A percentile compares a stretch with the other conserved stretches of the same genome.
Evolutionary conservation across 169 alveolate genomes (phyloP).

Genomic region (Eimeria falciformis): DNA sequence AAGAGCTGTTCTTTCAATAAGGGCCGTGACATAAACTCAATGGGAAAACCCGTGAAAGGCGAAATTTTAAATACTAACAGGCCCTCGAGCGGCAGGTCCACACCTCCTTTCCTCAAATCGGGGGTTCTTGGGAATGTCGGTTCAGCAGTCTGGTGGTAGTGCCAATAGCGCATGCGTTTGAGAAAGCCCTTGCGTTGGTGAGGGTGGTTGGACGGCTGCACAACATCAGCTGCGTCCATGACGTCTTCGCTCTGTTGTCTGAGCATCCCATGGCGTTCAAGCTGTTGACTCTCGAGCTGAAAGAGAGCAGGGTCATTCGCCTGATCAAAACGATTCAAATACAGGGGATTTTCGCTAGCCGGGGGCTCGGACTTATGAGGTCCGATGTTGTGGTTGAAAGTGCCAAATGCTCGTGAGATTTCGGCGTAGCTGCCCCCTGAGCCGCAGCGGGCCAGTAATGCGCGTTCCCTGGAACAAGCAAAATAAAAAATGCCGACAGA

Average conservation of each 20-base stretch:
- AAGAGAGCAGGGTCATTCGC: conserved; percentile 90
- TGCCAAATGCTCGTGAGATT: conserved; percentile 28
- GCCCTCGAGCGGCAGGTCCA: neutral
- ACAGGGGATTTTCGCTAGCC: conserved; percentile 89
- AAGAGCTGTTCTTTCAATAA: neutral
- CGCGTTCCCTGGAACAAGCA: no score
- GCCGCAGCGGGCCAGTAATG: neutral
- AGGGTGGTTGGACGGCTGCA: conserved; percentile 86
- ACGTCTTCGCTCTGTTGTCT: conserved; percentile 73
- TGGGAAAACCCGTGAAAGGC: neutral
- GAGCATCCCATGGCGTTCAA: conserved; percentile 70
- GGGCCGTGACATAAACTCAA: neutral
- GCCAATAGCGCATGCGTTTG: conserved; percentile 87
- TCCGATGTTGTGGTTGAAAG: conserved; percentile 73
- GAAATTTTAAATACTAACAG: neutral
- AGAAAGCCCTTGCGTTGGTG: conserved; percentile 85
- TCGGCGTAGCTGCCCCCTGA: neutral
- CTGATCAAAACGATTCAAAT: conserved; percentile 88
- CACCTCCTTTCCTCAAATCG: conserved; percentile 83
- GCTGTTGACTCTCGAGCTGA: conserved; percentile 85
- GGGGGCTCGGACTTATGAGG: conserved; percentile 84
- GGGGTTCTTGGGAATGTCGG: conserved; percentile 92
- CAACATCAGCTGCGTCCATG: conserved; percentile 84
- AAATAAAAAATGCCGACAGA: no score
- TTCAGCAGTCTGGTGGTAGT: conserved; percentile 90